A percentile compares a stretch with the other conserved stretches of the same genome.
Evolutionary conservation across 1,139 yeast genomes (phyloP).

Genomic region (Williopsis jadinii): DNA sequence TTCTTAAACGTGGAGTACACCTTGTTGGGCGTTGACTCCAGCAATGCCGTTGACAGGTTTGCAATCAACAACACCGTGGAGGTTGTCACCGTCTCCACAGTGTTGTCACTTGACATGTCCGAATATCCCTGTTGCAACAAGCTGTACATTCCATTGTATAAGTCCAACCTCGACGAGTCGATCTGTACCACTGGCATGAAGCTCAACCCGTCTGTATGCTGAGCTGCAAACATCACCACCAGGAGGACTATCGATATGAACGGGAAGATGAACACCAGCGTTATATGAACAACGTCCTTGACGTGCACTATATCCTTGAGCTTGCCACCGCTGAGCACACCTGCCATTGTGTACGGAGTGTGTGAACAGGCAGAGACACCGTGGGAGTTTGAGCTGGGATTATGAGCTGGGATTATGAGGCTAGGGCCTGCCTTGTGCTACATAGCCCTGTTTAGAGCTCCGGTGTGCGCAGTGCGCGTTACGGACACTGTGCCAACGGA

Average conservation of each 20-base stretch:
- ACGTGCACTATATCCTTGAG: too few species aligned
- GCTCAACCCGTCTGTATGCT: not conserved
- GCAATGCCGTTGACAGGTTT: slow-evolving; percentile 7
- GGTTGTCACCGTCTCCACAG: slow-evolving; percentile 5
- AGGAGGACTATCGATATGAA: slow-evolving; percentile 2
- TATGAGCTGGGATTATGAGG: too few species aligned
- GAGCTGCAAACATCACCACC: slow-evolving; percentile 7
- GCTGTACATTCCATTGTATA: slow-evolving; percentile 1
- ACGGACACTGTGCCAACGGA: too few species aligned
- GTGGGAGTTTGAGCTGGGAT: too few species aligned
- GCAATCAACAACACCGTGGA: slow-evolving; percentile 8
- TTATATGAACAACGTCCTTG: not conserved
- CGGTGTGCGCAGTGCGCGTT: too few species aligned
- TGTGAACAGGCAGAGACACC: too few species aligned
- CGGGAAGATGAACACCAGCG: slow-evolving; percentile 3
- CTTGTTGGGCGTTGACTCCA: slow-evolving; percentile 7
- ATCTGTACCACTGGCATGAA: slow-evolving; percentile 10
- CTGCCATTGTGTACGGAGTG: too few species aligned
- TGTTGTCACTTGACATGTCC: not conserved
- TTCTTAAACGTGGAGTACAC: slow-evolving; percentile 3
- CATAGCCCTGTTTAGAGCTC: too few species aligned
- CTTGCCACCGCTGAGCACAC: too few species aligned
- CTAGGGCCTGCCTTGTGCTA: too few species aligned
- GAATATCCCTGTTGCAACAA: not conserved
- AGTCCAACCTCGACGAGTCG: slow-evolving; percentile 9